phyloP scores from a whole-genome alignment of 2,329 filamentous ascomycete genomes.

The Colletotrichum musae region DNA sequence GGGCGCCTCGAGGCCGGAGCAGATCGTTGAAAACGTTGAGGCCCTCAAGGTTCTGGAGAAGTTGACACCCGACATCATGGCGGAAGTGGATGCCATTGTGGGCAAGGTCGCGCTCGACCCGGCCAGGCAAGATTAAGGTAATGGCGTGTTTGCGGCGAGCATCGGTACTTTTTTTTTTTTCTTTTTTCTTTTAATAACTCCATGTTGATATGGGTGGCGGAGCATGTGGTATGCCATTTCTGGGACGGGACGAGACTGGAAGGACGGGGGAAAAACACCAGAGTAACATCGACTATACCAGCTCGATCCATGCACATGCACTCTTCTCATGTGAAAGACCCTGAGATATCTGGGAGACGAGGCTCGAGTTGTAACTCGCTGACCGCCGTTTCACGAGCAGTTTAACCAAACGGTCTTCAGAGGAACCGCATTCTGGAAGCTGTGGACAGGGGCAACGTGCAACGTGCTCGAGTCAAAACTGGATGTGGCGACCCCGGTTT shows the following conservation, averaged over 20 bases:
- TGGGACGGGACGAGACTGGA: slow-evolving; percentile 9
- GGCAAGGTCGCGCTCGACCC: slow-evolving; percentile 41
- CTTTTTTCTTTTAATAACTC: neutral
- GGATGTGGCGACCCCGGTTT: neutral
- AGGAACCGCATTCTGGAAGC: slow-evolving; percentile 37
- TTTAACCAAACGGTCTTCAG: slow-evolving; percentile 7
- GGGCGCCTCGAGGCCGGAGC: slow-evolving; percentile 65
- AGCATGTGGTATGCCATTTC: slow-evolving; percentile 17
- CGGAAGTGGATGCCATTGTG: slow-evolving; percentile 63
- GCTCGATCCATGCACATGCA: slow-evolving; percentile 13
- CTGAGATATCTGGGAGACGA: neutral
- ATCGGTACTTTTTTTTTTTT: neutral
- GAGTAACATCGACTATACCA: slow-evolving; percentile 5
- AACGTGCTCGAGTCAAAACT: slow-evolving; percentile 21
- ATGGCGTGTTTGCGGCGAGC: slow-evolving; percentile 26
- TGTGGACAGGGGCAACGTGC: slow-evolving; percentile 10
- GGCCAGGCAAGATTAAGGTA: slow-evolving; percentile 41
- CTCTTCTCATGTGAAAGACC: neutral
- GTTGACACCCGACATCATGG: slow-evolving; percentile 65
- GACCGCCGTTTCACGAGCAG: slow-evolving; percentile 13
- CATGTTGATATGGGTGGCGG: slow-evolving; percentile 17
- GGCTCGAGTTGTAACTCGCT: slow-evolving; percentile 18
- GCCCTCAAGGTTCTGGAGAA: slow-evolving; percentile 62
- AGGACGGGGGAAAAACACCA: neutral
- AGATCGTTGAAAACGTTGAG: slow-evolving; percentile 66